Evolutionary conservation across 257 asterid genomes (phyloP).

Genomic region (Orobanche coerulescens): DNA sequence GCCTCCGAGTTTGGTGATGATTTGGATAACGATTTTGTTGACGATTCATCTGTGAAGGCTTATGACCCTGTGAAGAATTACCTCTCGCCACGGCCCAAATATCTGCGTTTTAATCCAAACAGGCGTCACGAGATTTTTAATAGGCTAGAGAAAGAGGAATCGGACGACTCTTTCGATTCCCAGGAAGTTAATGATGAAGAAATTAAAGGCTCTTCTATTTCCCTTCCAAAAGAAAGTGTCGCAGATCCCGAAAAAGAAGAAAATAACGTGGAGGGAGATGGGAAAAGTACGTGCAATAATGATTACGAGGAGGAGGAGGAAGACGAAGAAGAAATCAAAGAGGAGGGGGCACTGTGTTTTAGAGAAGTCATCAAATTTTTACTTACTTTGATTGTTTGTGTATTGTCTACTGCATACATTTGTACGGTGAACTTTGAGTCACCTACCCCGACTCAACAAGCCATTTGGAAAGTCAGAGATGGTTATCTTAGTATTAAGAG

Average conservation of each 20-base stretch:
- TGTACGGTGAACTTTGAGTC: constrained; percentile 32
- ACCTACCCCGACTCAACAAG: constrained; percentile 24
- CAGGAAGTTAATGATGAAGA: constrained; percentile 25
- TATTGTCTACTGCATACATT: constrained; percentile 34
- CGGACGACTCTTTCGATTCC: constrained; percentile 15
- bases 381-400: constrained; percentile 29
- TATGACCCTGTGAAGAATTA: constrained; percentile 50
- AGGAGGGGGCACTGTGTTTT: constrained; percentile 34
- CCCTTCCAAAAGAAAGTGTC: constrained; percentile 10
- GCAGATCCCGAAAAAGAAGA: constrained; percentile 10
- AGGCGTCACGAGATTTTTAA: constrained; percentile 34
- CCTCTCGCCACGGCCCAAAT: constrained; percentile 70
- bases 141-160: constrained; percentile 24
- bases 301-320: constrained; percentile 24
- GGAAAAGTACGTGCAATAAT: not conserved
- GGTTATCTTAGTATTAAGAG: constrained; percentile 25
- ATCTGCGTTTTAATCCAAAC: constrained; percentile 56
- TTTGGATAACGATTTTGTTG: constrained; percentile 7
- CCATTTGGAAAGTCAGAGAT: constrained; percentile 25
- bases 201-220: constrained; percentile 17
- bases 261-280: constrained; percentile 1
- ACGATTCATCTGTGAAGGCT: constrained; percentile 30
- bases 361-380: constrained; percentile 38
- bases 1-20: constrained; percentile 29
- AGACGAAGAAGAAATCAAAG: constrained; percentile 28